Conservation (phyloP, 2,329 filamentous ascomycete species). For the Clathrospora elynae region DNA sequence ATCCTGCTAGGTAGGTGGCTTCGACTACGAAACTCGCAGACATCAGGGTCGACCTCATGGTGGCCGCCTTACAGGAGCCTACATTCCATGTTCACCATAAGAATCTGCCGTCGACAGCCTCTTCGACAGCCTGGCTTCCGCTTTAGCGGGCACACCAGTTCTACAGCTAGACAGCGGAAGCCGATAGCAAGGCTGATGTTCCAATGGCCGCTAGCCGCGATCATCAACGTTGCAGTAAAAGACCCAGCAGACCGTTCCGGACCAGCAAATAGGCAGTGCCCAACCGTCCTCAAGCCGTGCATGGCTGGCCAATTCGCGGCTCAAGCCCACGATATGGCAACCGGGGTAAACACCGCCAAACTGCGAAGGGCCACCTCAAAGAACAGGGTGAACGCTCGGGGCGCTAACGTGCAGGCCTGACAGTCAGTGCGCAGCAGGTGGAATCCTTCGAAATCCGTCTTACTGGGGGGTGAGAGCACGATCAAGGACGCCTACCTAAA, state of each 20-base stretch:
- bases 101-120: not conserved
- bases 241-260: constrained; percentile 43
- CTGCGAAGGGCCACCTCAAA: constrained; percentile 19
- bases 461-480: constrained; percentile 35
- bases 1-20: constrained; percentile 18
- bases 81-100: constrained; percentile 1
- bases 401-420: constrained; percentile 34
- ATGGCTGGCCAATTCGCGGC: constrained; percentile 37
- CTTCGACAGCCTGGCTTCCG: not conserved
- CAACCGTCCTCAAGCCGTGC: constrained; percentile 36
- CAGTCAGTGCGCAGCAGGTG: constrained; percentile 30
- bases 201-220: constrained; percentile 13
- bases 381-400: constrained; percentile 31
- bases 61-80: constrained; percentile 8
- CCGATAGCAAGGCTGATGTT: constrained; percentile 14
- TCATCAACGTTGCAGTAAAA: constrained; percentile 22
- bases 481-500: constrained; percentile 44
- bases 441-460: constrained; percentile 27
- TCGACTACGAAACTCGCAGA: constrained; percentile 3
- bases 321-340: constrained; percentile 37
- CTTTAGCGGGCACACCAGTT: not conserved
- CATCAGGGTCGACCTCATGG: constrained; percentile 9
- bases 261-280: constrained; percentile 43
- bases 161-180: constrained; percentile 3
- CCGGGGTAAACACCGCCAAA: constrained; percentile 28